phyloP scores from a whole-genome alignment of 1,284 basidiomycete genomes.

The Microbotryum scabiosae region DNA sequence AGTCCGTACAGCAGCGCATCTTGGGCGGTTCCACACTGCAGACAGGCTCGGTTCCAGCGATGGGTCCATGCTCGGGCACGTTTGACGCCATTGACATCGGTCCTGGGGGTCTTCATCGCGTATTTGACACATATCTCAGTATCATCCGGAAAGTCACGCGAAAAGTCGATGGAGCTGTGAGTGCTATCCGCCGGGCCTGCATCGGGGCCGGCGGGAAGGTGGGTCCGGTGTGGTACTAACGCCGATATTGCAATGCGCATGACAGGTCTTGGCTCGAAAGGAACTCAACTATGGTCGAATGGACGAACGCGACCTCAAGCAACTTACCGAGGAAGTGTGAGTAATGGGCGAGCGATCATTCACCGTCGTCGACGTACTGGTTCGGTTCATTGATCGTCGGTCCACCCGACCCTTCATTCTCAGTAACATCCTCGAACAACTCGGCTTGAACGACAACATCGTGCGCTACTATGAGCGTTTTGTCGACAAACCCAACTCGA shows the following conservation, averaged over 20 bases:
- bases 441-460: constrained; percentile 80
- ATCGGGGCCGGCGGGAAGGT: not conserved
- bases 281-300: constrained; percentile 93
- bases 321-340: constrained; percentile 96
- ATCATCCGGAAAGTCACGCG: constrained; percentile 87
- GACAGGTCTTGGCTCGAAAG: constrained; percentile 77
- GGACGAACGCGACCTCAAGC: constrained; percentile 83
- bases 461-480: constrained; percentile 86
- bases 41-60: not conserved
- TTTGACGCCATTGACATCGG: too few relatives aligned
- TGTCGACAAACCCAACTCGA: constrained; percentile 81
- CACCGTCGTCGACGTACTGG: too few relatives aligned
- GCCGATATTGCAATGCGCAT: not conserved
- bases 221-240: constrained; percentile 3
- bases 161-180: constrained; percentile 71
- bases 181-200: constrained; percentile 36
- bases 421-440: constrained; percentile 90
- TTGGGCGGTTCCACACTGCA: not conserved
- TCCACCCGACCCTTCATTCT: not conserved
- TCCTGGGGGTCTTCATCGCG: too few relatives aligned
- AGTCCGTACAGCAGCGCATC: too few relatives aligned
- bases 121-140: constrained; percentile 36
- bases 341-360: constrained; percentile 37
- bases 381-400: not conserved
- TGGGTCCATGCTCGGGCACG: not conserved